phyloP scores from a whole-genome alignment of 2,329 filamentous ascomycete species.

The Penicillium olsonii region DNA sequence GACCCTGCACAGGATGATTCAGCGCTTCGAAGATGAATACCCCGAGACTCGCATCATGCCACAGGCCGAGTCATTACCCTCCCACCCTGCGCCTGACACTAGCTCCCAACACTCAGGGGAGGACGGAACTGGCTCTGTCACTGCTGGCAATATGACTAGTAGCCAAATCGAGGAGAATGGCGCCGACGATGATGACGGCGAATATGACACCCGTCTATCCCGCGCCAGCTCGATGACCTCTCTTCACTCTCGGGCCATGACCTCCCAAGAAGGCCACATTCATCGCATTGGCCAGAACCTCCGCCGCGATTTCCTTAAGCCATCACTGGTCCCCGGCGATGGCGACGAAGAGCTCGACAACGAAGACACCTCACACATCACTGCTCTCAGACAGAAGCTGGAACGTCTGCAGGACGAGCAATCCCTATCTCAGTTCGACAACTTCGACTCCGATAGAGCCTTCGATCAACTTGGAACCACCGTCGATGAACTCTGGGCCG shows the following conservation, averaged over 20 bases:
- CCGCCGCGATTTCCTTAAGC: constrained; percentile 62
- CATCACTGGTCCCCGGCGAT: constrained; percentile 45
- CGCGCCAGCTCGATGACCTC: constrained; percentile 68
- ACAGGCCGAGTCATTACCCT: constrained; percentile 15
- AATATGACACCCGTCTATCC: constrained; percentile 52
- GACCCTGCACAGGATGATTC: constrained; percentile 87
- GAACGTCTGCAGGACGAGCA: constrained; percentile 47
- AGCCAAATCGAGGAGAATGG: constrained; percentile 35
- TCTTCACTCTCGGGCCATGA: constrained; percentile 64
- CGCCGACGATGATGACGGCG: constrained; percentile 45
- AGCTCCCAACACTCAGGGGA: constrained; percentile 39
- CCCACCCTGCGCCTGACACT: constrained; percentile 28
- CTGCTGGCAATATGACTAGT: constrained; percentile 35
- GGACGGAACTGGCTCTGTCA: constrained; percentile 23
- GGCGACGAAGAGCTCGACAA: constrained; percentile 27
- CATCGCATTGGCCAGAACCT: constrained; percentile 69
- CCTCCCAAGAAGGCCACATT: constrained; percentile 69
- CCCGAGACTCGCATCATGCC: constrained; percentile 72
- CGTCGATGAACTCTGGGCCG: constrained; percentile 47
- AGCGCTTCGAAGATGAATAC: constrained; percentile 93
- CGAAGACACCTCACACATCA: constrained; percentile 46
- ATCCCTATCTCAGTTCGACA: constrained; percentile 42
- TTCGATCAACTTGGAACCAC: constrained; percentile 47
- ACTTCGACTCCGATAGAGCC: constrained; percentile 41
- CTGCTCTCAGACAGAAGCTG: constrained; percentile 45